Base-by-base conservation (phyloP, 2,329 filamentous ascomycete species). In the Scedosporium boydii region DNA sequence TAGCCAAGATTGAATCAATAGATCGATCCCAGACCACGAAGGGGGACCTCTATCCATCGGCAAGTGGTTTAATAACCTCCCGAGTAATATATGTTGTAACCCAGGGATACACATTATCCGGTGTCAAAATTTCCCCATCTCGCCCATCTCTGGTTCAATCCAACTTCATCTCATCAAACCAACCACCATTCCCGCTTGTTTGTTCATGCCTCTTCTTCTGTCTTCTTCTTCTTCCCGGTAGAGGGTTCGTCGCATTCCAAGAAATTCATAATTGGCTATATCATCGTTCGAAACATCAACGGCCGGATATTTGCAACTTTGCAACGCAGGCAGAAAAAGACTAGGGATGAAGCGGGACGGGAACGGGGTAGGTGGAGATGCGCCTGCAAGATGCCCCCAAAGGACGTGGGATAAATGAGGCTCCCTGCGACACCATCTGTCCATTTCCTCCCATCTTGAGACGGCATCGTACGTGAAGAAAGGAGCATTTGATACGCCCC, bases 291-390 rank as follows among this genome's bases (percentile, higher is more conserved):
- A 58, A 41, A 58, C 38, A 14, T 58, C n/a, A 23, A 55, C 1
- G 16, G 51, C 51, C 51, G 51, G 51, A 16, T 55, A 55, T 55
- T 55, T 27, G 6, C 51, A 27, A 58, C 56, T 58, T 27, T 58
- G 56, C 53, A 18, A 58, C 27, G 56, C n/a, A 41, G 56, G 56
- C 29, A 42, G 56, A 58, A 58, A 58, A 41, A 42, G 56, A 42
- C 14, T 5, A 58, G 27, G 27, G 27, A 58, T 6, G 38, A 58
- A 27, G 27, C 56, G 56, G 29, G 27, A 58, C 56, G 12, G 56
- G 6, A 14, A 34, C 56, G 38, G n/a, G 56, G 34, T 9, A 38
- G 14, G 26, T 34, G n/a, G 18, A 57, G 56, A 58, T 42, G 56
- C 9, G 1, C 6, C 34, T 3, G n/a, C 18, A 4, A 34, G 14